These are phyloP conservation scores for Globisporangium echinulatum DNA, from an alignment of 352 stramenopile genomes.

Conservation along the genomic window DNA sequence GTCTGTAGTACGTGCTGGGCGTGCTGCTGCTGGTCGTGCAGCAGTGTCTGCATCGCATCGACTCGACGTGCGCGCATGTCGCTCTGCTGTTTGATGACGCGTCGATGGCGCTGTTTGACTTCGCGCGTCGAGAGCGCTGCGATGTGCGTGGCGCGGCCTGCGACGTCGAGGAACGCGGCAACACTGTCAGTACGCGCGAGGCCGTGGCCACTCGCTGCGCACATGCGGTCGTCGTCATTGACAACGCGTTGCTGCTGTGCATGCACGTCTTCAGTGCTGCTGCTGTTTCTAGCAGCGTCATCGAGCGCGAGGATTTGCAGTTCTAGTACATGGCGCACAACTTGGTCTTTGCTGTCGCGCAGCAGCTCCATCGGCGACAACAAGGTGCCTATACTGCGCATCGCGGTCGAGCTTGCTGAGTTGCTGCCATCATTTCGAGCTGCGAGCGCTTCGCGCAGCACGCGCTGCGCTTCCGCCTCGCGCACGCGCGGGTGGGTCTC, in stretches of 20 bases:
- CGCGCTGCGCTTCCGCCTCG: constrained; percentile 29
- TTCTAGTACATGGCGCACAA: constrained; percentile 6
- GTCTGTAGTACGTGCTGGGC: constrained; percentile 17
- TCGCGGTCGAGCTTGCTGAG: background rate
- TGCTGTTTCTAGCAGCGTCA: background rate
- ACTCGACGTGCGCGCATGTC: constrained; percentile 8
- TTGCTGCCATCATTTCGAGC: background rate
- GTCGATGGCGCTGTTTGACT: constrained; percentile 13
- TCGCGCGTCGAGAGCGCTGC: constrained; percentile 15
- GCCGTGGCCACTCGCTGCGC: constrained; percentile 17
- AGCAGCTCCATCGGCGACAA: constrained; percentile 8
- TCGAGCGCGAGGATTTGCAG: background rate
- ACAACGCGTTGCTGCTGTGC: background rate
- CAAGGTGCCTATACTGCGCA: background rate
- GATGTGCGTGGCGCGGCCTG: constrained; percentile 19
- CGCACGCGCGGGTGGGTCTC: constrained; percentile 22
- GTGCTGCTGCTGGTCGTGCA: constrained; percentile 22
- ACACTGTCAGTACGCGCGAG: constrained; percentile 12
- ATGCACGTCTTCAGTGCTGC: background rate
- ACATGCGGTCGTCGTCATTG: constrained; percentile 2
- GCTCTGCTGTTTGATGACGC: constrained; percentile 16
- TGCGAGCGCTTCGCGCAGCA: constrained; percentile 27
- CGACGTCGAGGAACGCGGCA: constrained; percentile 19
- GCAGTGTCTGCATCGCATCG: constrained; percentile 18
- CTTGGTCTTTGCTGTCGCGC: constrained; percentile 1